phyloP scores from a whole-genome alignment of 2,329 filamentous ascomycete species.

The Arthrobotrys conoides region DNA sequence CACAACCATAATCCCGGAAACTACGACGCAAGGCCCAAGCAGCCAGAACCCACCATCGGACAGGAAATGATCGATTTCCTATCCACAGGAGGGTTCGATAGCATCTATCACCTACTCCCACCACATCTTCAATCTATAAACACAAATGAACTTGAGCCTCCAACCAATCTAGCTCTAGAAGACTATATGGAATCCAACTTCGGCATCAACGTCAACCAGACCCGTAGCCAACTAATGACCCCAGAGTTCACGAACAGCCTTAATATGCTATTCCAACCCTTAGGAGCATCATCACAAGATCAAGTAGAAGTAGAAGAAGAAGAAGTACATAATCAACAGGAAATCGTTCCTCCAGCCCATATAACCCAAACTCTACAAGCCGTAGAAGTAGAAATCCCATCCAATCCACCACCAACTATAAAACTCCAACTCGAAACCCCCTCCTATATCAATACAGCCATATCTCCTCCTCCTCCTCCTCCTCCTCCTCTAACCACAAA shows the following conservation, averaged over 20 bases:
- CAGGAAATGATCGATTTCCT: slow-evolving; percentile 18
- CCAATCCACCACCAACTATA: not conserved
- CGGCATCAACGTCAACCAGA: slow-evolving; percentile 8
- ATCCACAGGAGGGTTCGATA: not conserved
- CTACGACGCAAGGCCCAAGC: not conserved
- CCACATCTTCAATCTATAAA: not conserved
- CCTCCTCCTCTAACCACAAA: too few species aligned
- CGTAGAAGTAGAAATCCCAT: not conserved
- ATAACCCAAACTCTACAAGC: not conserved
- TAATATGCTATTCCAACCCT: not conserved
- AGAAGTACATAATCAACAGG: not conserved
- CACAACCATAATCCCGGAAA: not conserved
- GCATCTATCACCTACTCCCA: not conserved
- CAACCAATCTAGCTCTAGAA: not conserved
- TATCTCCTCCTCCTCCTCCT: not conserved
- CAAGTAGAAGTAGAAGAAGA: not conserved
- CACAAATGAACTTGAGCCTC: not conserved
- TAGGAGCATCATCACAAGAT: not conserved
- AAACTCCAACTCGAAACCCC: not conserved
- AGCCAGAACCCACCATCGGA: not conserved
- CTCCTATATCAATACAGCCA: not conserved
- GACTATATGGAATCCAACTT: slow-evolving; percentile 21
- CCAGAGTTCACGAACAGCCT: slow-evolving; percentile 3
- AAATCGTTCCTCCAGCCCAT: not conserved
- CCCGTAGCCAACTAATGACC: slow-evolving; percentile 20